These are phyloP conservation scores for Populus tremula DNA, from an alignment of 345 rosid species.

Conservation along the genomic window DNA sequence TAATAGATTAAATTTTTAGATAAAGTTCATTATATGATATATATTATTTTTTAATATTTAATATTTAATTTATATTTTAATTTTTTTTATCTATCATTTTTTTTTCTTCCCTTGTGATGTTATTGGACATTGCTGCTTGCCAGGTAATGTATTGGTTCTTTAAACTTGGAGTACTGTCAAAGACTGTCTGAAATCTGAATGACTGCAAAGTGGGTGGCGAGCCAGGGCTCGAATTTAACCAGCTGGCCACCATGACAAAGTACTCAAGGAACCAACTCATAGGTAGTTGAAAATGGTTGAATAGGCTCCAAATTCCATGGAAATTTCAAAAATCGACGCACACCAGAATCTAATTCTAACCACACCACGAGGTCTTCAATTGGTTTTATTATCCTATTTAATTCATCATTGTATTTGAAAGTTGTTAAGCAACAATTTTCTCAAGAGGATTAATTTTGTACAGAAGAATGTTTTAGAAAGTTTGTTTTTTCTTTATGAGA, in stretches of 20 bases:
- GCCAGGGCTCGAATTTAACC: background rate
- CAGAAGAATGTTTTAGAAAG: too few species aligned
- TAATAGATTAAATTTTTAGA: too few species aligned
- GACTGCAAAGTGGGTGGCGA: background rate
- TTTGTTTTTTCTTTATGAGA: too few species aligned
- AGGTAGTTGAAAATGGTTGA: background rate
- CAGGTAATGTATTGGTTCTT: background rate
- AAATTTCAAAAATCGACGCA: background rate
- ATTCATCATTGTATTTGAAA: background rate
- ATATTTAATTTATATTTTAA: background rate
- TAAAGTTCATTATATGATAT: too few species aligned
- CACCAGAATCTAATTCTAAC: too few species aligned
- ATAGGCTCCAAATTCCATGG: background rate
- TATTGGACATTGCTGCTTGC: too few species aligned
- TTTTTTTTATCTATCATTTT: too few species aligned
- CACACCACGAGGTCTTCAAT: too few species aligned
- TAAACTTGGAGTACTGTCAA: background rate
- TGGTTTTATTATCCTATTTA: too few species aligned
- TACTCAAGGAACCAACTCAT: background rate
- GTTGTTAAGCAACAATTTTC: too few species aligned
- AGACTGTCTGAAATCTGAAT: background rate
- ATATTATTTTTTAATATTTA: too few species aligned
- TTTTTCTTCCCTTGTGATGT: rapidly evolving
- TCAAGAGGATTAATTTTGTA: too few species aligned
- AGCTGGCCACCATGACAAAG: background rate